A percentile compares a stretch with the other conserved stretches of the same genome.
Conservation (phyloP, 805 yeast species). For the Saccharomycodes ludwigii region DNA sequence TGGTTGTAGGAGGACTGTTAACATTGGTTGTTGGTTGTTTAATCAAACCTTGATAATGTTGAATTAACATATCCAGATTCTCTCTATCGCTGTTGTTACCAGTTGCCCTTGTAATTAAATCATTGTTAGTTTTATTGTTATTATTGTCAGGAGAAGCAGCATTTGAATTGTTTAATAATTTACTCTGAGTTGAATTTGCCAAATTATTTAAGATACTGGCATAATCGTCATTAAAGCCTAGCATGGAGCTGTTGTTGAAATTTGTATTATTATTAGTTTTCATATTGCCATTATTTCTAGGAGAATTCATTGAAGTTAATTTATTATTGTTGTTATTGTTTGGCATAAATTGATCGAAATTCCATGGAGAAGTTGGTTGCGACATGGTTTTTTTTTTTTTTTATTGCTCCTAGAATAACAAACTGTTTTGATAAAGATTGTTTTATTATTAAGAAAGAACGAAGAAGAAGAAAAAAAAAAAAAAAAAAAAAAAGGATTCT, state of each 20-base stretch:
- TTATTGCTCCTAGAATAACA: too few relatives aligned
- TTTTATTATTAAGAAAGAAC: background rate
- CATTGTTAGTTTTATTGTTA: background rate
- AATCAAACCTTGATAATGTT: slow-evolving; percentile 20
- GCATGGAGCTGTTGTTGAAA: slow-evolving; percentile 11
- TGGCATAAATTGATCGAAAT: too few relatives aligned
- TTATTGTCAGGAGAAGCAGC: slow-evolving; percentile 4
- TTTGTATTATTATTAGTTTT: slow-evolving; percentile 5
- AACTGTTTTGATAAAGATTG: background rate
- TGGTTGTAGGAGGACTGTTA: slow-evolving; percentile 5
- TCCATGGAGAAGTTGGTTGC: too few relatives aligned
- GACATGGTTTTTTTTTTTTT: too few relatives aligned
- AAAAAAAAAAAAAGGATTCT: background rate
- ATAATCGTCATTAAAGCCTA: slow-evolving; percentile 17
- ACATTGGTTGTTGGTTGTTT: slow-evolving; percentile 7
- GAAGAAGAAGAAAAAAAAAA: background rate
- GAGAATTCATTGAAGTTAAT: too few relatives aligned
- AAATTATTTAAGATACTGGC: slow-evolving; percentile 15
- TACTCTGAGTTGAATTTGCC: slow-evolving; percentile 7
- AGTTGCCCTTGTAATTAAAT: background rate
- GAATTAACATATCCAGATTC: slow-evolving; percentile 17
- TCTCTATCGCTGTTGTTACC: slow-evolving; percentile 7
- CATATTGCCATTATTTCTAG: background rate
- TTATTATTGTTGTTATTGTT: too few relatives aligned
- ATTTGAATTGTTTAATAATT: slow-evolving; percentile 2